phyloP scores from a whole-genome alignment of 495 filamentous ascomycete species.

The Podospora tetraspora region DNA sequence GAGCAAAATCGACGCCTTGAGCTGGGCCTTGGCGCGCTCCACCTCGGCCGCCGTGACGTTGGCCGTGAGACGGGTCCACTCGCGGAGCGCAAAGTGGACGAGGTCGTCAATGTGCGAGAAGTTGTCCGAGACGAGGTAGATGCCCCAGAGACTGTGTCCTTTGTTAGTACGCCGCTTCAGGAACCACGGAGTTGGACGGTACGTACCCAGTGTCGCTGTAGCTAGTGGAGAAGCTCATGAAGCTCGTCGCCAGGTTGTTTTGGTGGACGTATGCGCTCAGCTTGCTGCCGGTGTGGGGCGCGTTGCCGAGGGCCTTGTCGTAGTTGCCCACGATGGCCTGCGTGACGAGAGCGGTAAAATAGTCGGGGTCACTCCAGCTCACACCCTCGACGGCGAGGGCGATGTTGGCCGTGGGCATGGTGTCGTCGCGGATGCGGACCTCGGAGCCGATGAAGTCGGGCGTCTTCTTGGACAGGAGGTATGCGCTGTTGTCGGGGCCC shows the following conservation, averaged over 20 bases:
- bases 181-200: background rate
- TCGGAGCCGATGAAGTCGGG: constrained; percentile 97
- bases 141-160: constrained; percentile 83
- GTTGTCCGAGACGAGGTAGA: constrained; percentile 94
- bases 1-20: constrained; percentile 96
- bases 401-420: constrained; percentile 91
- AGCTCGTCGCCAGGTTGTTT: constrained; percentile 93
- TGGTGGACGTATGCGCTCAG: constrained; percentile 89
- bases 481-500: constrained; percentile 63
- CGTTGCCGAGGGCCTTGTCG: constrained; percentile 97
- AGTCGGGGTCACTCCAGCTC: constrained; percentile 97
- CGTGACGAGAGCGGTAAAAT: constrained; percentile 95
- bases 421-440: constrained; percentile 91
- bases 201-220: constrained; percentile 97
- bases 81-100: constrained; percentile 94
- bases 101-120: constrained; percentile 85
- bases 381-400: constrained; percentile 99
- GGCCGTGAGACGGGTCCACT: constrained; percentile 90
- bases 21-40: constrained; percentile 97
- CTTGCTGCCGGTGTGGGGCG: constrained; percentile 93
- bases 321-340: constrained; percentile 99
- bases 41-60: constrained; percentile 84
- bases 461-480: constrained; percentile 71
- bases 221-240: constrained; percentile 99
- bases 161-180: background rate